Base-by-base conservation (phyloP, 768 basidiomycete genomes). In the Lactarius pseudohatsudake region DNA sequence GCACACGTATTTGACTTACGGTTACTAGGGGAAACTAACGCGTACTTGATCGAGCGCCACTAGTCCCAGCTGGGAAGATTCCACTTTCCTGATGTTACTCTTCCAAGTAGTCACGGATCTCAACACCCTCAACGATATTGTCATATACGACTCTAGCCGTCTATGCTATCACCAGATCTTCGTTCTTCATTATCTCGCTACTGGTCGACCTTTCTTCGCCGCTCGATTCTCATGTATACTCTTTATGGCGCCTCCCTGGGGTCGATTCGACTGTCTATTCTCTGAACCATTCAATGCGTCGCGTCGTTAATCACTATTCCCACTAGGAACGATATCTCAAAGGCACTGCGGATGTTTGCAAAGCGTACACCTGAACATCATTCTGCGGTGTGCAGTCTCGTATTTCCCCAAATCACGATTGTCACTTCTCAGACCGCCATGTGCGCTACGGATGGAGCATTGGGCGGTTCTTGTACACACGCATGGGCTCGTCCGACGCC, bases 31-130 rank as follows among this genome's bases (percentile, higher is more conserved):
- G 10, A 38, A 0, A 38, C 3, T 38, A 0, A 3, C 11, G 36
- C 36, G 36, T 11, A 38, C 36, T 38, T 38, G 36, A 38, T 13
- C 7, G 36, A 38, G 36, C 13, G 36, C 36, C 11, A 38, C 36
- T 38, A 38, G 36, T 11, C 36, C 36, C 36, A 38, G 36, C 11
- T 11, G 11, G 36, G 3, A 13, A 13, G 0, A 38, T 38, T 38
- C 36, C 36, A 11, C 0, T 38, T 38, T 13, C 36, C 11, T 38
- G 11, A 4, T 38, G 11, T 3, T 38, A 16, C 38, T 40, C 15
- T 40, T 90, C 10, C 88, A 90, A 91, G 87, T 89, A n/a, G 57
- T 64, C 20, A 41, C 55, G 0, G 38, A 26, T 38, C 47, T 61
- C 40, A 59, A 64, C 36, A 3, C 38, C 22, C 36, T 70, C 62